These are phyloP conservation scores for Sporothrix inflata DNA, from an alignment of 2,329 filamentous ascomycete genomes.

Conservation along the genomic window DNA sequence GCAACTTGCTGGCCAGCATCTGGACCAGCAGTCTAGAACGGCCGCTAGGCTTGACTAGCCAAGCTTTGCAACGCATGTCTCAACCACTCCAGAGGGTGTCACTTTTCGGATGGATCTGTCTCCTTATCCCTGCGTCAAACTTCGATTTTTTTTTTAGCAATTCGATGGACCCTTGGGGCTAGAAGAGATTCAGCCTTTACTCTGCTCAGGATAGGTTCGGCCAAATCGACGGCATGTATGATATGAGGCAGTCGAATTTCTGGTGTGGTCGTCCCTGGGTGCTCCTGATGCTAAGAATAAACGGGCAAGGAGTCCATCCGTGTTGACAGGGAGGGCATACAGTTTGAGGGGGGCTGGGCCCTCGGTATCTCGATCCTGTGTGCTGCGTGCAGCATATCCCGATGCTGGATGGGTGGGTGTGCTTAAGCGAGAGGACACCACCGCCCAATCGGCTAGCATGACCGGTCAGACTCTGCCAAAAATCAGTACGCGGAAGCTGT, in stretches of 20 bases:
- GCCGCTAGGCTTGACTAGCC: not conserved
- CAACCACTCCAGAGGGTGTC: not conserved
- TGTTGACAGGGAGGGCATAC: not conserved
- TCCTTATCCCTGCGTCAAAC: conserved; percentile 10
- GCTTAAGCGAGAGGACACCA: not conserved
- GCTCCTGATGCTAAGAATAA: not conserved
- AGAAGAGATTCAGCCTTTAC: not conserved
- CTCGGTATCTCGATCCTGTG: not conserved
- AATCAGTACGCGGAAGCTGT: not conserved
- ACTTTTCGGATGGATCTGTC: not conserved
- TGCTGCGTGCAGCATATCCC: not conserved
- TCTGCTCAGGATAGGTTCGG: not conserved
- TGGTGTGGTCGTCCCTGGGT: not conserved
- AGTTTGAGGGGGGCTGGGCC: not conserved
- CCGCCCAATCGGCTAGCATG: not conserved
- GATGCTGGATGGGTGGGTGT: not conserved
- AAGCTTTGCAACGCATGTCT: not conserved
- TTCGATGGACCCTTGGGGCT: not conserved
- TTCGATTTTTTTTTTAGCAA: not conserved
- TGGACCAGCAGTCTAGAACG: not conserved
- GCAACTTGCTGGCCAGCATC: not conserved
- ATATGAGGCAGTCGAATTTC: not conserved
- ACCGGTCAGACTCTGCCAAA: not conserved
- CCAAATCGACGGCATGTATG: not conserved
- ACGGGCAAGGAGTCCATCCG: not conserved